Conservation (phyloP, 306 rosid genomes). For the Rosa rugosa region DNA sequence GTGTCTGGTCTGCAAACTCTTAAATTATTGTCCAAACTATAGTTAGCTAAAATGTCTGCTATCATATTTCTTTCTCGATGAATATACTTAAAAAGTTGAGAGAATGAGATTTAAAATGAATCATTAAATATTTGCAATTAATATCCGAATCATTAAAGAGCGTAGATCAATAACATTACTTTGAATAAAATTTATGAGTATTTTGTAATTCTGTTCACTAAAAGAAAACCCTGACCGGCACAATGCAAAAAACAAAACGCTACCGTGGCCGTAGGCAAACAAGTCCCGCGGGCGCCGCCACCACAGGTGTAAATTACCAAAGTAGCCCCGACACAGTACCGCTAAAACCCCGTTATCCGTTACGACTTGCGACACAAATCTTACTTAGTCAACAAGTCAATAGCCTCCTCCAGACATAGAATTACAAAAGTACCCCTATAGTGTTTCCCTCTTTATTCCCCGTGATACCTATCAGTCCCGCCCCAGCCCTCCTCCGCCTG, state of each 20-base stretch:
- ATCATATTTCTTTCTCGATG: too few relatives aligned
- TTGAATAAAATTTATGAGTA: too few relatives aligned
- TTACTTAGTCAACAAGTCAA: slow-evolving; percentile 15
- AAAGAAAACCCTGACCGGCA: too few relatives aligned
- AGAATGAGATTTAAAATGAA: too few relatives aligned
- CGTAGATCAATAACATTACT: too few relatives aligned
- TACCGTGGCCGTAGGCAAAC: neutral
- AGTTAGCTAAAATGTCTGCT: too few relatives aligned
- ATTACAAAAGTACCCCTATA: slow-evolving; percentile 27
- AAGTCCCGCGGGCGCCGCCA: neutral
- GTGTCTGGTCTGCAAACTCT: too few relatives aligned
- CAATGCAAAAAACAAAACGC: neutral
- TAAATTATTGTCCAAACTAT: too few relatives aligned
- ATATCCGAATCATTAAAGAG: too few relatives aligned
- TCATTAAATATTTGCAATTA: too few relatives aligned
- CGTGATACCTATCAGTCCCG: neutral
- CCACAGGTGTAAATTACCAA: neutral
- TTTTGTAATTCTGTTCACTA: too few relatives aligned
- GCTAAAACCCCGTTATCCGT: neutral
- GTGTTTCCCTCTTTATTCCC: neutral
- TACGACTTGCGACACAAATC: neutral
- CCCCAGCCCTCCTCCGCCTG: neutral
- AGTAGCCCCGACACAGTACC: neutral
- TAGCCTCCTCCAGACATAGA: neutral
- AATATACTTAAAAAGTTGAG: too few relatives aligned